These are phyloP conservation scores for Pezicula carpinea DNA, from an alignment of 2,329 filamentous ascomycete species.

Conservation along the genomic window DNA sequence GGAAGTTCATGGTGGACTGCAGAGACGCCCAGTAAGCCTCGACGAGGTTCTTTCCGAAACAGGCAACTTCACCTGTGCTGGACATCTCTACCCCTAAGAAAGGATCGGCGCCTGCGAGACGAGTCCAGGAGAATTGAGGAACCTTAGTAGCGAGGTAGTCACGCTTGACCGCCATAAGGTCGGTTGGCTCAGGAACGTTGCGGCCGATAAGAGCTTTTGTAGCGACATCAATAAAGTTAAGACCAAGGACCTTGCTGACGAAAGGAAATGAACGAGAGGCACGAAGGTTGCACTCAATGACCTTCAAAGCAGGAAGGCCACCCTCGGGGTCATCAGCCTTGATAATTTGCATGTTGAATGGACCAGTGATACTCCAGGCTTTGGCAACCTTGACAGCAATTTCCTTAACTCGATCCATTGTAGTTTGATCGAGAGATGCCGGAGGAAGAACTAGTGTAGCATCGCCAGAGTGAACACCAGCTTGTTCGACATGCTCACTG, in stretches of 20 bases:
- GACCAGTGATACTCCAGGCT: constrained; percentile 94
- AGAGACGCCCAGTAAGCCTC: constrained; percentile 97
- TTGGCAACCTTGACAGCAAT: constrained; percentile 95
- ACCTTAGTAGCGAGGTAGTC: constrained; percentile 97
- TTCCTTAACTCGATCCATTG: constrained; percentile 85
- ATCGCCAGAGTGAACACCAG: constrained; percentile 96
- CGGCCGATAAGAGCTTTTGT: constrained; percentile 87
- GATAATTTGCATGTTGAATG: constrained; percentile 99
- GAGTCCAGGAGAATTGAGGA: constrained; percentile 98
- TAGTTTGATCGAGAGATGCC: constrained; percentile 67
- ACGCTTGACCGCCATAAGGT: constrained; percentile 85
- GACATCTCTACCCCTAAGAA: constrained; percentile 98
- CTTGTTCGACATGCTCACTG: constrained; percentile 93
- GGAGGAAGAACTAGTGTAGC: constrained; percentile 92
- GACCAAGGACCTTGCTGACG: constrained; percentile 92
- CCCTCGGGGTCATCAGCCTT: constrained; percentile 76
- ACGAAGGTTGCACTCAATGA: constrained; percentile 97
- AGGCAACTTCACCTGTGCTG: constrained; percentile 95
- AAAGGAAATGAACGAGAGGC: constrained; percentile 98
- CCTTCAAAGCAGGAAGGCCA: constrained; percentile 75
- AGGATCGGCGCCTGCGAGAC: constrained; percentile 92
- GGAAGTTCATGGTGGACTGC: constrained; percentile 99
- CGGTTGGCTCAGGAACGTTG: constrained; percentile 76
- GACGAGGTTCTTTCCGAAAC: constrained; percentile 92
- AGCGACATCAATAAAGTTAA: constrained; percentile 94